Conservation (phyloP, 2,329 filamentous ascomycete genomes). For the Pseudogymnoascus sp. region DNA sequence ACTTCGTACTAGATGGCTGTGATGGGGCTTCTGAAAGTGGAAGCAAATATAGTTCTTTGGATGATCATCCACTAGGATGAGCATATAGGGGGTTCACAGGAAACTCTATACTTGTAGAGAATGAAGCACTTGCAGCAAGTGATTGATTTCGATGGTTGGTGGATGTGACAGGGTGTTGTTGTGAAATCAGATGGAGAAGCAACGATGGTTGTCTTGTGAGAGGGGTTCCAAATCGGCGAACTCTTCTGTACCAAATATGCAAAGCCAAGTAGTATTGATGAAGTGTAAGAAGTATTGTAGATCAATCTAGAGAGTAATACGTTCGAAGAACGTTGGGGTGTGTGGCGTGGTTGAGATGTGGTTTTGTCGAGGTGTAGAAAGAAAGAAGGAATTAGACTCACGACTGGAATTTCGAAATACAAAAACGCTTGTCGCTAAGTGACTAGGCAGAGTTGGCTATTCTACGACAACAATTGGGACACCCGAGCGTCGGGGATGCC, state of each 20-base stretch:
- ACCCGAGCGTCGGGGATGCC: not conserved
- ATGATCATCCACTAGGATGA: not conserved
- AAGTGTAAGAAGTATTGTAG: not conserved
- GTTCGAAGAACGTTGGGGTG: not conserved
- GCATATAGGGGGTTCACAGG: not conserved
- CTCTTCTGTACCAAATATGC: not conserved
- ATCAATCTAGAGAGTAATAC: not conserved
- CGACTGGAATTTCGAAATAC: not conserved
- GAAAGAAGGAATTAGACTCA: not conserved
- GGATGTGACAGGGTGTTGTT: not conserved
- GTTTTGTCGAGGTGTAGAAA: not conserved
- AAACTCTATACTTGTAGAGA: not conserved
- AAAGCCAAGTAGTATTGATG: not conserved
- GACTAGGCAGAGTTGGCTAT: not conserved
- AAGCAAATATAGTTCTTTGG: not conserved
- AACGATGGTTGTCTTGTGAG: not conserved
- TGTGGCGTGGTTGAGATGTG: not conserved
- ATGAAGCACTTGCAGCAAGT: not conserved
- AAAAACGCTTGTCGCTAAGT: not conserved
- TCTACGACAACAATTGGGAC: not conserved
- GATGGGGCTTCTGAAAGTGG: not conserved
- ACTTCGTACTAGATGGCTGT: not conserved
- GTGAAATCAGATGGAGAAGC: not conserved
- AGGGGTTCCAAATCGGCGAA: not conserved
- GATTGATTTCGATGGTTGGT: not conserved